Percentiles rank a stretch among this genome's conserved stretches.
These are phyloP conservation scores for Teratosphaeria epicoccoides DNA, from an alignment of 2,329 filamentous ascomycete genomes.

Conservation along the genomic window DNA sequence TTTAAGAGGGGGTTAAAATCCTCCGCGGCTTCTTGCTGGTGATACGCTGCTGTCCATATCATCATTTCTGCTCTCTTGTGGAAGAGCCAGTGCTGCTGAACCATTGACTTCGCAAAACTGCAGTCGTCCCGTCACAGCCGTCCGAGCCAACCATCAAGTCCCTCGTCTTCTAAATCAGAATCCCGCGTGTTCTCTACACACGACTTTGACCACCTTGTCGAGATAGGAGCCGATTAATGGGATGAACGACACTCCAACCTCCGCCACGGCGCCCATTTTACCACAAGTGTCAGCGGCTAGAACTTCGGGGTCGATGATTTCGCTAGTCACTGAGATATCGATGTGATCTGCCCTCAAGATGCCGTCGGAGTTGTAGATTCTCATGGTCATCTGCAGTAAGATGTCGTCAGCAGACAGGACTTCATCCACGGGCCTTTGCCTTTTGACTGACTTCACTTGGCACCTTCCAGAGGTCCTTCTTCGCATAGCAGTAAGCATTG, in stretches of 20 bases:
- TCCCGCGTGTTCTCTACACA: background rate
- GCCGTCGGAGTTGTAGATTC: background rate
- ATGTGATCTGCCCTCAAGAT: background rate
- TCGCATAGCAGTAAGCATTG: background rate
- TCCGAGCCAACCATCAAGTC: no score
- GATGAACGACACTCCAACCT: background rate
- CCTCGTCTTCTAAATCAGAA: no score
- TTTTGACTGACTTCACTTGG: background rate
- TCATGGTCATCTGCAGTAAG: background rate
- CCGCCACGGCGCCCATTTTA: background rate
- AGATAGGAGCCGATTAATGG: background rate
- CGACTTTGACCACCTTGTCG: background rate
- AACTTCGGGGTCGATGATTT: no score
- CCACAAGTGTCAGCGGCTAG: background rate
- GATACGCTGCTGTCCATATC: no score
- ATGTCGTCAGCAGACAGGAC: background rate
- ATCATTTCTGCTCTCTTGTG: no score
- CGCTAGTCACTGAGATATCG: background rate
- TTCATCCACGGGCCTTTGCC: background rate
- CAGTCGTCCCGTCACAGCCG: no score
- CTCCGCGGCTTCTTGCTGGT: no score
- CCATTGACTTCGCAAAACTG: no score
- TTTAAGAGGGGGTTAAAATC: no score
- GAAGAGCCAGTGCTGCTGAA: no score
- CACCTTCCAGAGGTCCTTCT: background rate